Conservation (phyloP, 225 moss, liverwort and hornwort species). For the Neckera pumila region DNA sequence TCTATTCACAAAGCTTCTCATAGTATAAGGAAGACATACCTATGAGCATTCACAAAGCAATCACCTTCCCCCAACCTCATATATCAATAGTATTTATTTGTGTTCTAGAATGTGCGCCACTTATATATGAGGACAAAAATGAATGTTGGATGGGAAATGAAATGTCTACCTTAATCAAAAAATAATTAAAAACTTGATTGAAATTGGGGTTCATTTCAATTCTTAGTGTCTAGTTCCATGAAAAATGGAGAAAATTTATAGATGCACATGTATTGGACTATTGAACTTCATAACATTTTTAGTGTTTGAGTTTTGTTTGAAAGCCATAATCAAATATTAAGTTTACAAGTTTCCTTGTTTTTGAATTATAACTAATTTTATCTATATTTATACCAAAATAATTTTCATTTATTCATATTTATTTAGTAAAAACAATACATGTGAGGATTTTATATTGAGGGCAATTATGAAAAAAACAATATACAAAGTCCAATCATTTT, state of each 20-base stretch:
- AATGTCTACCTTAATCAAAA: neutral
- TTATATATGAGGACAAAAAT: neutral
- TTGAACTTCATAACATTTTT: neutral
- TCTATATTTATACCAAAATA: neutral
- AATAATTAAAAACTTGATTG: neutral
- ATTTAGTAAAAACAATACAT: neutral
- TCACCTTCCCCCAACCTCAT: rapidly evolving
- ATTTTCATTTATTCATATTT: neutral
- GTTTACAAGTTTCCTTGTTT: neutral
- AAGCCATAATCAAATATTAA: neutral
- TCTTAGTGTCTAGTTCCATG: neutral
- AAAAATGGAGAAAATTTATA: neutral
- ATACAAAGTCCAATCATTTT: neutral
- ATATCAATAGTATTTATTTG: neutral
- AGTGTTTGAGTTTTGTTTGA: neutral
- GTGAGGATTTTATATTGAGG: neutral
- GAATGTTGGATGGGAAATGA: neutral
- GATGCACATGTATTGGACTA: neutral
- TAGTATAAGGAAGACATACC: neutral
- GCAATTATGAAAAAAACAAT: neutral
- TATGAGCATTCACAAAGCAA: neutral
- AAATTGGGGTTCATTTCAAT: neutral
- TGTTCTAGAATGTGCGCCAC: neutral
- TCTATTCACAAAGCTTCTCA: neutral
- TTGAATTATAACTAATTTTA: neutral